Evolutionary conservation across 768 basidiomycete genomes (phyloP).

Genomic region (Boletus barrowsii): DNA sequence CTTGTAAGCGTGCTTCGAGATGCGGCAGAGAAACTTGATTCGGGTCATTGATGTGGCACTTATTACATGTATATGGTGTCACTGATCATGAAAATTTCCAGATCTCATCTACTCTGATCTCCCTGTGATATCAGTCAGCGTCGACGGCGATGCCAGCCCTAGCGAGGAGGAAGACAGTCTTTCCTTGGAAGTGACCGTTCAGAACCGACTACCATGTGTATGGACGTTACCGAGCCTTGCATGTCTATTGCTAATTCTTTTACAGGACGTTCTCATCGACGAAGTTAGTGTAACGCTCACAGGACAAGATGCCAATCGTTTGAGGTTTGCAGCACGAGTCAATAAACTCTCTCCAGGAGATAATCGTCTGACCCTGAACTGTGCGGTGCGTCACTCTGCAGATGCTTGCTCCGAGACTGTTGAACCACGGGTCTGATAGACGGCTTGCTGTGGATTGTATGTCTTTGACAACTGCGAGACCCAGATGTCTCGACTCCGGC

Average conservation of each 20-base stretch:
- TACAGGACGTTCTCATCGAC: slow-evolving; percentile 59
- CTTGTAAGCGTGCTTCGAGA: slow-evolving; percentile 49
- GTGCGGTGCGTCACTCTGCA: slow-evolving; percentile 53
- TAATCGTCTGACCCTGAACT: slow-evolving; percentile 58
- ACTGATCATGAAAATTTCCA: slow-evolving; percentile 28
- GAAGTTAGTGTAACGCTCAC: slow-evolving; percentile 57
- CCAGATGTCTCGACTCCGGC: slow-evolving; percentile 56
- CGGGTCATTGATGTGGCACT: slow-evolving; percentile 39
- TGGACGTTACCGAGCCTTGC: slow-evolving; percentile 26
- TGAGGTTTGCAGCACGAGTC: slow-evolving; percentile 49
- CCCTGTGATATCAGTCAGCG: slow-evolving; percentile 56
- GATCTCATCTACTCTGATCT: slow-evolving; percentile 71
- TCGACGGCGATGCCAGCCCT: slow-evolving; percentile 45
- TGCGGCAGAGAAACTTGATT: slow-evolving; percentile 50
- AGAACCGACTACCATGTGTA: slow-evolving; percentile 76
- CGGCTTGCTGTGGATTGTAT: slow-evolving; percentile 66
- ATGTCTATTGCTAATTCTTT: slow-evolving; percentile 8
- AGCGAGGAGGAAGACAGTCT: slow-evolving; percentile 67
- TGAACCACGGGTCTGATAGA: slow-evolving; percentile 34
- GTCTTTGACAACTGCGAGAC: slow-evolving; percentile 66
- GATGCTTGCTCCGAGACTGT: background rate
- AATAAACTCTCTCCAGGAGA: slow-evolving; percentile 54
- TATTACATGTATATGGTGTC: background rate
- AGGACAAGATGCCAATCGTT: slow-evolving; percentile 60
- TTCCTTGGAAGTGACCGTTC: slow-evolving; percentile 54